Evolutionary conservation across 2,329 filamentous ascomycete species (phyloP), one percentile per base, ranked within the genome.

Genomic region (Claviceps sorghi): DNA sequence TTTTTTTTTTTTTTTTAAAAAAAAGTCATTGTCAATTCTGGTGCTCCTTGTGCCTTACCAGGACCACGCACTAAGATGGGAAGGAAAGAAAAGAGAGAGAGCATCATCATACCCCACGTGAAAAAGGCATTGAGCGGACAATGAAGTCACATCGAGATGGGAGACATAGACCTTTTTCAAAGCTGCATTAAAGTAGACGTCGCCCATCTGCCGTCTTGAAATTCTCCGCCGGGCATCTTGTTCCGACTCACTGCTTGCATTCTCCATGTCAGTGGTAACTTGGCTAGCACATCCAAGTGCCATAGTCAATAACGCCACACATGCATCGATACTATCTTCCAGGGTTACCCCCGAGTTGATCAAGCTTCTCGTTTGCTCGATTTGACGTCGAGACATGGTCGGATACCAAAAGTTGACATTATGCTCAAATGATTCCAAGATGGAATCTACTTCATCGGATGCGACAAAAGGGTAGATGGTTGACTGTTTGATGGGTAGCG

Each of bases 391-490:
- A 0, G 72, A 72, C 63, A 75, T 68, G 6, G 72, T 74, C 0
- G 74, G 75, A 52, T 77, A 77, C 72, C 73, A 77, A 48, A 76
- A 76, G 58, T 77, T 78, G 43, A 76, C 63, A 36, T 67, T 70
- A 2, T 62, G 60, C 54, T 74, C 66, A 46, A 78, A 78, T 0
- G 70, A 67, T 1, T 65, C 60, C 0, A 76, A 58, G 5, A 73
- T 68, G 0, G 59, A 59, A 17, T 69, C 65, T 2, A 76, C 60
- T 7, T 76, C 73, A 1, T 67, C 62, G 0, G 65, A 57, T 1
- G 66, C 66, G 5, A 72, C 64, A 41, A 71, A 73, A 0, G 73
- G 75, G 22, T 68, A 66, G 54, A 71, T 66, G 9, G 65, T 64
- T 3, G 63, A 63, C 0, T 63, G 53, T 2, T 64, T 62, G 2